Conservation (phyloP, 1,139 yeast species). For the Pichia sp. region DNA sequence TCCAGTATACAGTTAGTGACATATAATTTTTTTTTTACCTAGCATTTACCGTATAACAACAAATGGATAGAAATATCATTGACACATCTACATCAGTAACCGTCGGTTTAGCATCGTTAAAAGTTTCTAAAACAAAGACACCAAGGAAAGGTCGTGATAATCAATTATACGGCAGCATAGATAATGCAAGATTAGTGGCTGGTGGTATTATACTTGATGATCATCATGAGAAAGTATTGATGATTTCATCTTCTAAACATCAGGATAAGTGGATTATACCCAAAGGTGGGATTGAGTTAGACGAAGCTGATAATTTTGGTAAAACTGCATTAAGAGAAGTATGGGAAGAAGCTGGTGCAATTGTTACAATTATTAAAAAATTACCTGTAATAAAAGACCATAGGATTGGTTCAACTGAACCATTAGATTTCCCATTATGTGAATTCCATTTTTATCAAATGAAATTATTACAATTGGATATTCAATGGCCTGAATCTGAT, state of each 20-base stretch:
- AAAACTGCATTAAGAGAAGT: conserved; percentile 77
- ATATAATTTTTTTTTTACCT: not conserved
- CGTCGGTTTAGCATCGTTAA: not conserved
- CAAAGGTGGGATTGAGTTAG: conserved; percentile 91
- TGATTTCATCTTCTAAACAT: conserved; percentile 70
- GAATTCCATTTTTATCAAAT: conserved; percentile 85
- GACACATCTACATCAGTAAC: not conserved
- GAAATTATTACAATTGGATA: conserved; percentile 48
- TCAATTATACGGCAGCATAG: conserved; percentile 9
- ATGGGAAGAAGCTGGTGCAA: conserved; percentile 97
- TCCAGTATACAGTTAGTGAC: not conserved
- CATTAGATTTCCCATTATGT: conserved; percentile 51
- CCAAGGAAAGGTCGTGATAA: conserved; percentile 13
- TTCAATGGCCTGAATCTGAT: conserved; percentile 67
- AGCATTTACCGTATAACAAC: not conserved
- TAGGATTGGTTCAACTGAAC: conserved; percentile 30
- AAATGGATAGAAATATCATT: not conserved
- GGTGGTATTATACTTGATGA: conserved; percentile 76
- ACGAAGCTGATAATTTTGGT: conserved; percentile 50
- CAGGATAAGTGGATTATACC: conserved; percentile 79
- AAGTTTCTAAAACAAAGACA: not conserved
- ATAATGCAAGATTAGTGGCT: conserved; percentile 72
- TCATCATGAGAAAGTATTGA: conserved; percentile 54
- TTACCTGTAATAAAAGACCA: conserved; percentile 66
- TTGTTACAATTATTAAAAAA: conserved; percentile 48